Evolutionary conservation across 2,329 filamentous ascomycete genomes (phyloP).

Genomic region (Colletotrichum salicis): DNA sequence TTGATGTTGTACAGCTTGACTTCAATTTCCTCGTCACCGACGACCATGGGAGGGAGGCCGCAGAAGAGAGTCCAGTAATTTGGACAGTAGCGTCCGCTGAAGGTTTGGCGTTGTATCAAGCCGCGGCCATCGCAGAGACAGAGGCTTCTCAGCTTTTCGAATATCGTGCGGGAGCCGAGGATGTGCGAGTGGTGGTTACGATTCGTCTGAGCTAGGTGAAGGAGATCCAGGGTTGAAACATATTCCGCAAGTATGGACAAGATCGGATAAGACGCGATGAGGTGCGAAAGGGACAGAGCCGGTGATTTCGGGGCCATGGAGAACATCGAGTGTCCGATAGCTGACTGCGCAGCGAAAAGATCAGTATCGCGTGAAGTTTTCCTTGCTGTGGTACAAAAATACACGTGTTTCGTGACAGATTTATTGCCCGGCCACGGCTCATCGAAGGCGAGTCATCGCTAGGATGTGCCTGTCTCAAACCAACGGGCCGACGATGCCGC

Average conservation of each 20-base stretch:
- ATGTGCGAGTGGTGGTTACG: slow-evolving; percentile 19
- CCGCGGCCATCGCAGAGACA: slow-evolving; percentile 33
- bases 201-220: slow-evolving; percentile 17
- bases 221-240: slow-evolving; percentile 24
- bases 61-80: background rate
- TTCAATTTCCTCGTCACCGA: slow-evolving; percentile 21
- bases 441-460: background rate
- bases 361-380: background rate
- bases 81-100: background rate
- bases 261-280: slow-evolving; percentile 23
- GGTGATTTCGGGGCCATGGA: background rate
- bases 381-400: background rate
- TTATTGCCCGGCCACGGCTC: background rate
- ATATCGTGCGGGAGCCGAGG: slow-evolving; percentile 10
- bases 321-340: background rate
- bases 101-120: slow-evolving; percentile 10
- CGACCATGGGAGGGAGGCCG: background rate
- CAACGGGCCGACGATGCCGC: background rate
- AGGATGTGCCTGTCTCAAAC: background rate
- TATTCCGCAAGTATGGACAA: slow-evolving; percentile 15
- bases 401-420: background rate
- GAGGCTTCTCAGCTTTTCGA: slow-evolving; percentile 16
- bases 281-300: background rate
- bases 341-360: background rate
- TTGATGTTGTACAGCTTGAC: slow-evolving; percentile 24